These are phyloP conservation scores for Trametes elegans DNA, from an alignment of 768 basidiomycete genomes.

Conservation along the genomic window DNA sequence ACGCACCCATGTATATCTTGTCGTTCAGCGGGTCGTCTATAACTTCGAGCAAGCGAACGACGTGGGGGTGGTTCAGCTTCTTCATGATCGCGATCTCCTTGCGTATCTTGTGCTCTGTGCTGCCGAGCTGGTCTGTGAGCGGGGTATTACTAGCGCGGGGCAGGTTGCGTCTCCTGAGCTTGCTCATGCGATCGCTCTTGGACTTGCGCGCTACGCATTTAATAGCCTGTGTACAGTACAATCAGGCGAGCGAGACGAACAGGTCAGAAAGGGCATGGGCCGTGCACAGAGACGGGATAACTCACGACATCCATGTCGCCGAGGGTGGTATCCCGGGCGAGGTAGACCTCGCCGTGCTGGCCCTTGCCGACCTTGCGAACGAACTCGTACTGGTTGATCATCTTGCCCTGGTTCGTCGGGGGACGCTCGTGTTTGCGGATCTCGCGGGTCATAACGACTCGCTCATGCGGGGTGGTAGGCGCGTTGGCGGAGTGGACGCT, in stretches of 20 bases:
- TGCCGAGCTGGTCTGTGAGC: slow-evolving; percentile 66
- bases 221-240: slow-evolving; percentile 55
- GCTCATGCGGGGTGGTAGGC: slow-evolving; percentile 36
- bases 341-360: slow-evolving; percentile 87
- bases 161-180: slow-evolving; percentile 38
- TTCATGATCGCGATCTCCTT: slow-evolving; percentile 99
- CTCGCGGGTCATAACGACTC: slow-evolving; percentile 48
- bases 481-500: slow-evolving; percentile 16
- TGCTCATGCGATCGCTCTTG: slow-evolving; percentile 61
- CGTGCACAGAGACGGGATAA: slow-evolving; percentile 24
- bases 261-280: slow-evolving; percentile 30
- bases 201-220: slow-evolving; percentile 74
- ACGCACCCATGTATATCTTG: slow-evolving; percentile 92
- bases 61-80: slow-evolving; percentile 86
- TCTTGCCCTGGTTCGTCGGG: slow-evolving; percentile 37
- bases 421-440: slow-evolving; percentile 30
- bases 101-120: slow-evolving; percentile 79
- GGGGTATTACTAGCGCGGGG: slow-evolving; percentile 49
- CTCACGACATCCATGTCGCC: slow-evolving; percentile 43
- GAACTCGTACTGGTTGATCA: slow-evolving; percentile 87
- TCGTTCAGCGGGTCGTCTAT: slow-evolving; percentile 89
- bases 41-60: slow-evolving; percentile 88
- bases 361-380: slow-evolving; percentile 78
- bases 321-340: slow-evolving; percentile 53
- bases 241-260: background rate